Percentiles rank a stretch among this genome's conserved stretches.
Evolutionary conservation across 2,329 filamentous ascomycete species (phyloP).

Genomic region (Neofusicoccum umdonicola): DNA sequence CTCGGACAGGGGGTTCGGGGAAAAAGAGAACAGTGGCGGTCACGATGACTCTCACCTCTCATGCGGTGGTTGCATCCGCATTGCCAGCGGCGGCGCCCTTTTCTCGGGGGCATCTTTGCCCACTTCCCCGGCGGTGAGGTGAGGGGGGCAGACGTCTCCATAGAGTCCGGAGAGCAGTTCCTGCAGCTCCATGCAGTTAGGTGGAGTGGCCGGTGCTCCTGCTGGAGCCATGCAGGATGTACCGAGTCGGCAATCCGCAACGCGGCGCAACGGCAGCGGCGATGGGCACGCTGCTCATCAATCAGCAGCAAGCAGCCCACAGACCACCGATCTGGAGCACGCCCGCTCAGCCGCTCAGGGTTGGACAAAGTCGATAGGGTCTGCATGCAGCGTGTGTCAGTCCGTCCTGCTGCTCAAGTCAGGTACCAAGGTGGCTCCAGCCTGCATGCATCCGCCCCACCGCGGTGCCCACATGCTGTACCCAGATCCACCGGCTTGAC

Average conservation of each 20-base stretch:
- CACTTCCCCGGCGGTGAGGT: constrained; percentile 9
- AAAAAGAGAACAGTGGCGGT: neutral
- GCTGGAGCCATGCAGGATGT: neutral
- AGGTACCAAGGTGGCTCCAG: neutral
- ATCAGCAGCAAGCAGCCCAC: neutral
- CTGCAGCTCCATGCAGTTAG: neutral
- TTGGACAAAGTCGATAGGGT: neutral
- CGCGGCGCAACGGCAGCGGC: neutral
- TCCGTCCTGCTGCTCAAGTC: neutral
- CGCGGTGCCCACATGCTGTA: neutral
- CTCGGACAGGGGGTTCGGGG: neutral
- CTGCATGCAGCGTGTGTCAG: neutral
- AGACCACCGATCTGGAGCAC: constrained; percentile 9
- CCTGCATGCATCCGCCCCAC: constrained; percentile 5
- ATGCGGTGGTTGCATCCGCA: neutral
- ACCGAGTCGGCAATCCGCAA: neutral
- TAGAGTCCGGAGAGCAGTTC: neutral
- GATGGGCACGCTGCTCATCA: neutral
- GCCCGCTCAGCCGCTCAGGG: constrained; percentile 7
- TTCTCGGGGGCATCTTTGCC: neutral
- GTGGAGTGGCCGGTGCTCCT: neutral
- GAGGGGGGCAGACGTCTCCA: neutral
- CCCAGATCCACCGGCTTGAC: neutral
- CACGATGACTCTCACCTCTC: neutral
- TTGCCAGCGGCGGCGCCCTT: neutral